Conservation (phyloP, 2,329 filamentous ascomycete genomes). For the Nectriaceae sp. region DNA sequence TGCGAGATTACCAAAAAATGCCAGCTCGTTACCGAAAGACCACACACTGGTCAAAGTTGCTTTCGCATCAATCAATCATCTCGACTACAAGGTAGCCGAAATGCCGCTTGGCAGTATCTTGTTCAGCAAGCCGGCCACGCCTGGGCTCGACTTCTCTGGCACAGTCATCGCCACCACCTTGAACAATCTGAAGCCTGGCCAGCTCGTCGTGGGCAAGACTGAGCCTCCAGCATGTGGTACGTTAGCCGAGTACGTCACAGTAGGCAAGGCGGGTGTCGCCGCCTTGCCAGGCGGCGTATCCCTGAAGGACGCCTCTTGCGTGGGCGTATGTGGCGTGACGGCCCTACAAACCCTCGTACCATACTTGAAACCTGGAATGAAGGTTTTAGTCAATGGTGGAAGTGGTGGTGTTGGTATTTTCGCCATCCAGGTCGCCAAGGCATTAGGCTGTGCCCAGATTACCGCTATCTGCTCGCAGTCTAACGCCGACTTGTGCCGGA, state of each 20-base stretch:
- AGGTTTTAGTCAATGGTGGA: slow-evolving; percentile 15
- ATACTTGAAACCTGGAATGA: not conserved
- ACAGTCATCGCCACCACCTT: slow-evolving; percentile 9
- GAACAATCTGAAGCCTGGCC: not conserved
- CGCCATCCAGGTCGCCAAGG: slow-evolving; percentile 18
- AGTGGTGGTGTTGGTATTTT: slow-evolving; percentile 21
- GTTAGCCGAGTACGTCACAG: slow-evolving; percentile 18
- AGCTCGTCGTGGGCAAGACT: slow-evolving; percentile 16
- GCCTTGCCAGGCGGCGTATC: slow-evolving; percentile 2
- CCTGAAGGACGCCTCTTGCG: slow-evolving; percentile 11
- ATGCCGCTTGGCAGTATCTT: slow-evolving; percentile 13
- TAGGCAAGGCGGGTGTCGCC: slow-evolving; percentile 9
- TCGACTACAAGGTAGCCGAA: slow-evolving; percentile 20
- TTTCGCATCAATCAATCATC: slow-evolving; percentile 22
- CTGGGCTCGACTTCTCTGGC: slow-evolving; percentile 21
- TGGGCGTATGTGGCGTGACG: slow-evolving; percentile 17
- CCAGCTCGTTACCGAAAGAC: slow-evolving; percentile 2
- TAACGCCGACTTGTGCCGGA: slow-evolving; percentile 7
- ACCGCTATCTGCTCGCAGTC: slow-evolving; percentile 10
- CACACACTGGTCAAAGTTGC: slow-evolving; percentile 17
- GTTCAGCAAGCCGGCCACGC: slow-evolving; percentile 13
- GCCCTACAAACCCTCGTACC: slow-evolving; percentile 10
- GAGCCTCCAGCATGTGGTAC: slow-evolving; percentile 10
- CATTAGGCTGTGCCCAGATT: slow-evolving; percentile 9
- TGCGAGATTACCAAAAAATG: slow-evolving; percentile 8